Evolutionary conservation across 352 stramenopile genomes (phyloP), one percentile per base, ranked within the genome.

Genomic region (Aphanomyces invadans): DNA sequence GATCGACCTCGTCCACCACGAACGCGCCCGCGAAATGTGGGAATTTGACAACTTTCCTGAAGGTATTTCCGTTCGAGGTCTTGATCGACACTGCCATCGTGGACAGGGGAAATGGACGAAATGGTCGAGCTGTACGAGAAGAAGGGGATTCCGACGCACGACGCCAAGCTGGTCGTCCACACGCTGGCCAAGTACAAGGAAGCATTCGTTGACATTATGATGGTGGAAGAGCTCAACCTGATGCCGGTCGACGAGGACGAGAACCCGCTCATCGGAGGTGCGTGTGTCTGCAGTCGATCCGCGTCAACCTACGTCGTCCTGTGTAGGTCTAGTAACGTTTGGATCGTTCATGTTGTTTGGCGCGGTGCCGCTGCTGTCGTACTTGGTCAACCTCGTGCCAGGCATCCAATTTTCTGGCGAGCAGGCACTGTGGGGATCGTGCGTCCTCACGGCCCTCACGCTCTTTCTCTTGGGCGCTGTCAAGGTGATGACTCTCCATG

Each of bases 191-290:
- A 98, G 79, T 98, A 98, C 80, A 96, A 97, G 68, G 87, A 98
- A 56, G 96, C 97, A 31, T 98, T 98, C 76, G 92, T 98, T 36
- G 93, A 98, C 78, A 86, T 98, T 57, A 98, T 98, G 95, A 98
- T 98, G 92, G 76, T 94, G 23, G 90, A 98, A 68, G 95, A 98
- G 75, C 85, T 98, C 53, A 89, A 97, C 62, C 74, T 98, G 63
- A 95, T 97, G 80, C 89, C 96, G 0, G 88, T 95, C 32, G 90
- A 97, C 64, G 89, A 97, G 42, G 79, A 97, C 71, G 89, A 97
- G 71, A 91, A 90, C 62, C 83, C 87, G 54, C 66, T 88, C 29
- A 87, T 65, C n/a, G 84, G 84, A 25, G 84, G 55, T 64, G 29
- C n/a, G 1, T 17, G 19, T 1, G 1, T 62, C 53, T 21, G 15